These are phyloP conservation scores for Primulina huaijiensis DNA, from an alignment of 257 asterid species.

Conservation along the genomic window DNA sequence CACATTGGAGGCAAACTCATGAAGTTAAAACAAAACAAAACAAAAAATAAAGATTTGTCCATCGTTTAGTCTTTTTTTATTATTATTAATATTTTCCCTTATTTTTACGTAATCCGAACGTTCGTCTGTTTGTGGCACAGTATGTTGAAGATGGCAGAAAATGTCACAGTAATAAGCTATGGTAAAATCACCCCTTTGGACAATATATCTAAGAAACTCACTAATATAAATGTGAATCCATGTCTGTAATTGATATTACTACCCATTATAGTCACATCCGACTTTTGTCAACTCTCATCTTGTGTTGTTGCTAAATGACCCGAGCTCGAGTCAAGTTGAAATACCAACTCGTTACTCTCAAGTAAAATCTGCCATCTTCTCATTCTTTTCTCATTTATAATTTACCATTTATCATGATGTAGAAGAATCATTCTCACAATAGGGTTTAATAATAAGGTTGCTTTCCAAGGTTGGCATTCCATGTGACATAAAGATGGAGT, in stretches of 20 bases:
- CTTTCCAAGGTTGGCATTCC: constrained; percentile 33
- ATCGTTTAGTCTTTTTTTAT: constrained; percentile 14
- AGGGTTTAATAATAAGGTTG: constrained; percentile 22
- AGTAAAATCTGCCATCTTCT: background rate
- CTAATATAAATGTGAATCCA: background rate
- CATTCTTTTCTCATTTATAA: background rate
- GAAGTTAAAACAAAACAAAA: constrained; percentile 25
- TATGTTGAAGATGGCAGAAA: constrained; percentile 23
- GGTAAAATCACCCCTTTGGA: background rate
- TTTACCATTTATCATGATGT: constrained; percentile 8
- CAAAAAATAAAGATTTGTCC: constrained; percentile 26
- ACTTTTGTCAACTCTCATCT: background rate
- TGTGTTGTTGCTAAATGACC: background rate
- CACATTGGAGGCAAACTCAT: constrained; percentile 30
- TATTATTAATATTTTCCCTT: background rate
- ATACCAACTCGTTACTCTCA: background rate
- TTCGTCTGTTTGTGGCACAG: constrained; percentile 34
- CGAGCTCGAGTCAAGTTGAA: background rate
- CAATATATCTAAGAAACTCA: background rate
- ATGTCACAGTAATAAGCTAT: background rate
- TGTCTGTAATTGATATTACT: background rate
- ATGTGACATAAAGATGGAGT: constrained; percentile 16
- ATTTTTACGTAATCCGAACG: constrained; percentile 23
- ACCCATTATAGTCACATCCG: background rate
- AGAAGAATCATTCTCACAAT: constrained; percentile 15